Base-by-base conservation (phyloP, 768 basidiomycete species). In the Pisolithus sp. region DNA sequence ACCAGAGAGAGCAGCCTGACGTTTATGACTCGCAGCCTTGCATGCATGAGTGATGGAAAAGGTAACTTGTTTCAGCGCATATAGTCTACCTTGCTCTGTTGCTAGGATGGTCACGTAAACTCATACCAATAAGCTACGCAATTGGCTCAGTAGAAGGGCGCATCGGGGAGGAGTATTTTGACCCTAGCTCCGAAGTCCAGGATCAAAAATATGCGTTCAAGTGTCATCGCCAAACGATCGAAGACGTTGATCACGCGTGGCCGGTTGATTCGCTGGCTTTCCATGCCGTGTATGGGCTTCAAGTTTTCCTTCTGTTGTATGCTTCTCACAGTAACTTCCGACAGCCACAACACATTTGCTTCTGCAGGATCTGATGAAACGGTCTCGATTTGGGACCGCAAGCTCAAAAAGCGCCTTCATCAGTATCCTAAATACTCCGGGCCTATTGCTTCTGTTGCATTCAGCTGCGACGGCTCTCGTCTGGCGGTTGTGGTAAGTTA, bases 101-200 rank as follows among this genome's bases (percentile, higher is more conserved):
- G 39, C 24, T 17, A 24, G 3, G 30, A 20, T 15, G 15, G 56
- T 15, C n/a, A 24, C 24, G 6, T 23, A 23, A 23, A 18, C 37
- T 38, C 56, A 18, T 36, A 37, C 50, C 18, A 34, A 15, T 60
- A 90, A 93, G 95, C 10, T 99, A 91, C 68, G 93, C 93, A 10
- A 91, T 86, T 0, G 89, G 87, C 0, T 93, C 91, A 0, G 92
- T 94, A 13, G 96, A 99, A 62, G 96, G 96, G 1, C 80, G 96
- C 21, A 96, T 98, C 52, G 93, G 94, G 0, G 93, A 98, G 28
- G 96, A 99, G 67, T 99, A 95, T 67, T 94, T 96, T 59, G 91
- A 97, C 57, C 83, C 89, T 2, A 80, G 80, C 4, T 76, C 84
- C 0, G 80, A 81, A 23, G 75, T 77, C 0, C 95, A 98, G 67